phyloP scores from a whole-genome alignment of 1,139 yeast species.

The Debaryomycetaceae sp. region DNA sequence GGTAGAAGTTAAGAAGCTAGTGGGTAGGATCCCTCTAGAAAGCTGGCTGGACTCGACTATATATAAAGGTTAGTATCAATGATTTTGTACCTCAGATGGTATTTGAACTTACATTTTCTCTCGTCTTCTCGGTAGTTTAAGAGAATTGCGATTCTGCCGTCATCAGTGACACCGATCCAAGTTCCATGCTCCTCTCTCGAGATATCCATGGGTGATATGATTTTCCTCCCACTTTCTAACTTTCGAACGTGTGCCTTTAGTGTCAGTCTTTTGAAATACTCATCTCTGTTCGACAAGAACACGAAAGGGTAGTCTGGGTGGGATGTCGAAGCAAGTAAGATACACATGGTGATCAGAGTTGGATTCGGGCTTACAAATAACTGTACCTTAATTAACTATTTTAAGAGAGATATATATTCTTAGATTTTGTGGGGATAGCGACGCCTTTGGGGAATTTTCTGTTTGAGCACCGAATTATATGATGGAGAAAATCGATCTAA shows the following conservation, averaged over 20 bases:
- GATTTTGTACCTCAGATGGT: background rate
- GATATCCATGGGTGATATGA: constrained; percentile 73
- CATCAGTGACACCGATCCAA: constrained; percentile 76
- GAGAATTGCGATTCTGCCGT: constrained; percentile 68
- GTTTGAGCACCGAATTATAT: background rate
- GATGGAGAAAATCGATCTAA: background rate
- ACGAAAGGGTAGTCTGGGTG: constrained; percentile 70
- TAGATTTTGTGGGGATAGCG: constrained; percentile 1
- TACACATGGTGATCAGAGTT: constrained; percentile 50
- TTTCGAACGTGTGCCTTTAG: constrained; percentile 53
- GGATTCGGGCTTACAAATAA: background rate
- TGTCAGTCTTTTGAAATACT: constrained; percentile 72
- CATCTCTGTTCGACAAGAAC: constrained; percentile 81
- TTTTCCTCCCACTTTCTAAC: constrained; percentile 24
- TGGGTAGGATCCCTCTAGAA: constrained; percentile 74
- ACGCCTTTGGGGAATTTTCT: background rate
- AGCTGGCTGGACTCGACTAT: constrained; percentile 34
- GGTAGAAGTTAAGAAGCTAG: constrained; percentile 46
- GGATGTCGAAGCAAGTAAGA: constrained; percentile 54
- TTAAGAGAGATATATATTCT: background rate
- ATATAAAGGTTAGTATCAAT: constrained; percentile 14
- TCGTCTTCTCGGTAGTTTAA: constrained; percentile 63
- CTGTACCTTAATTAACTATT: background rate
- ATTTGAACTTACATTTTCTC: constrained; percentile 17
- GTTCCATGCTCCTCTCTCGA: constrained; percentile 80